Conservation (phyloP, 805 yeast species). For the Spathaspora passalidarum region DNA sequence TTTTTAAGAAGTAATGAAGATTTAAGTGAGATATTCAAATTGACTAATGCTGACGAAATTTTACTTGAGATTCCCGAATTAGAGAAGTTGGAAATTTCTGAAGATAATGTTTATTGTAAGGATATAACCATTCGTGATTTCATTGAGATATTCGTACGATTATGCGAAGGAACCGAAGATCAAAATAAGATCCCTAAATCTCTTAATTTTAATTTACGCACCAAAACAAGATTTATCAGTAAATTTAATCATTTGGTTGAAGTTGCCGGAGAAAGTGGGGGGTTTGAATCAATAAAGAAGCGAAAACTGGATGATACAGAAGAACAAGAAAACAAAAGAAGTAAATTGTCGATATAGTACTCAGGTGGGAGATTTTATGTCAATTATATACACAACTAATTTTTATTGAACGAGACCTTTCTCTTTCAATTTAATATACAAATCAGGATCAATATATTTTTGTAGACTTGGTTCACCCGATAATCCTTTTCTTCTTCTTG, state of each 20-base stretch:
- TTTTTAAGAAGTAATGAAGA: conserved; percentile 25
- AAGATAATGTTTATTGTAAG: conserved; percentile 27
- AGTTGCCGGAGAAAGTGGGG: not conserved
- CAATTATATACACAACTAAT: not conserved
- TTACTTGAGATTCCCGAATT: conserved; percentile 27
- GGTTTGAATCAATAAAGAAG: conserved; percentile 6
- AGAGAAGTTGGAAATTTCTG: conserved; percentile 23
- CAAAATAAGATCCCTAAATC: conserved; percentile 8
- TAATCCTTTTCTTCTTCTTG: conserved; percentile 84
- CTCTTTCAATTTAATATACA: conserved; percentile 51
- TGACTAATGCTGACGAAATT: conserved; percentile 25
- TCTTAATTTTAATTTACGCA: conserved; percentile 18
- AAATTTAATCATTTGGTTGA: conserved; percentile 20
- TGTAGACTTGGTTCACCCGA: conserved; percentile 66
- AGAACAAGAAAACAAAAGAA: not conserved
- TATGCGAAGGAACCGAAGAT: conserved; percentile 12
- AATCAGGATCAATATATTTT: conserved; percentile 62
- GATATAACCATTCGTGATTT: conserved; percentile 25
- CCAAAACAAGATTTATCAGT: conserved; percentile 25
- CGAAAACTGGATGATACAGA: not conserved
- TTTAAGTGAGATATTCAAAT: conserved; percentile 21
- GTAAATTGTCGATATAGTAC: not conserved
- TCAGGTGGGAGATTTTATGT: not conserved
- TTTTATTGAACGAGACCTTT: conserved; percentile 35
- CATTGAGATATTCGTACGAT: conserved; percentile 18